Evolutionary conservation across 2,329 filamentous ascomycete genomes (phyloP).

Genomic region (Fusarium devonianum): DNA sequence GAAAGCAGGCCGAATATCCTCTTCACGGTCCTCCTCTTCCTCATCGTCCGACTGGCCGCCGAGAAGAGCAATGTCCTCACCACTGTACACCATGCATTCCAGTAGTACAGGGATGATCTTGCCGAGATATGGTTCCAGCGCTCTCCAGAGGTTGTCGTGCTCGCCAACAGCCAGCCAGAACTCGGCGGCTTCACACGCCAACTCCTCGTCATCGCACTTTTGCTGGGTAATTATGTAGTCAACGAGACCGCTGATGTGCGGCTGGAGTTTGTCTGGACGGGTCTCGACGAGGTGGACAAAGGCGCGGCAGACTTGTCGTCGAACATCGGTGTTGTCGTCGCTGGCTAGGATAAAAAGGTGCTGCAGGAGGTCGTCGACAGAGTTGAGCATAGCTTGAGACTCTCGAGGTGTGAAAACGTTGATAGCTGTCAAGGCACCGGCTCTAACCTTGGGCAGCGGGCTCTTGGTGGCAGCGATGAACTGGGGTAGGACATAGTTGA

Average conservation of each 20-base stretch:
- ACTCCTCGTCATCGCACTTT: slow-evolving; percentile 82
- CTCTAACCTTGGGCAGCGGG: slow-evolving; percentile 77
- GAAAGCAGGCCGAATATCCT: slow-evolving; percentile 94
- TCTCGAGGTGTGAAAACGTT: slow-evolving; percentile 91
- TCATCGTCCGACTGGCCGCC: slow-evolving; percentile 89
- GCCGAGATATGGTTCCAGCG: slow-evolving; percentile 77
- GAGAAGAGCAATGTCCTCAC: slow-evolving; percentile 87
- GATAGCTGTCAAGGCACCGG: slow-evolving; percentile 81
- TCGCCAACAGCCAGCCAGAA: slow-evolving; percentile 97
- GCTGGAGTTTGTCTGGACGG: slow-evolving; percentile 86
- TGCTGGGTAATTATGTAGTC: slow-evolving; percentile 95
- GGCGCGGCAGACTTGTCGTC: slow-evolving; percentile 89
- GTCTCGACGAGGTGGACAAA: slow-evolving; percentile 93
- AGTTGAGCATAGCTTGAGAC: slow-evolving; percentile 80
- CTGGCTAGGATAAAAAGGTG: slow-evolving; percentile 82
- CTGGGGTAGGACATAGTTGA: slow-evolving; percentile 89
- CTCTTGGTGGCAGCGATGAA: slow-evolving; percentile 86
- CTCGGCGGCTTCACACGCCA: slow-evolving; percentile 93
- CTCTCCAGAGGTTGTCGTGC: slow-evolving; percentile 78
- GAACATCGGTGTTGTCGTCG: slow-evolving; percentile 81
- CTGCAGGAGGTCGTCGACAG: slow-evolving; percentile 81
- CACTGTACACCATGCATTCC: slow-evolving; percentile 94
- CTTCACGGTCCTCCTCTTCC: slow-evolving; percentile 84
- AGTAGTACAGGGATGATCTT: slow-evolving; percentile 91
- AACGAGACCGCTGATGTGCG: slow-evolving; percentile 86